Base-by-base conservation (phyloP, 495 filamentous ascomycete species). In the Pseudomonodictys pantanalensis region DNA sequence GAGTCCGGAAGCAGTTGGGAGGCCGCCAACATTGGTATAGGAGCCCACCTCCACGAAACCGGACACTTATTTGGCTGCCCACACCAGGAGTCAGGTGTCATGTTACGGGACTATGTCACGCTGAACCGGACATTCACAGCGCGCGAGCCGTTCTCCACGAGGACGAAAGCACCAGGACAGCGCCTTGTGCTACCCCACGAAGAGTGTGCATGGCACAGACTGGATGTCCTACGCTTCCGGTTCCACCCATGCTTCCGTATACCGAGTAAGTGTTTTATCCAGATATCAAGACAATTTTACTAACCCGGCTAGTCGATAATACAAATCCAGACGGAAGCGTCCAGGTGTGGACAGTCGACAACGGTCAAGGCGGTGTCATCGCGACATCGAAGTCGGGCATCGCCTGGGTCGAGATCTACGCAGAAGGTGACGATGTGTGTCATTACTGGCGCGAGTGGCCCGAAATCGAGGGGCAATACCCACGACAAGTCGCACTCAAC, bases 1-100 rank as follows among this genome's bases (percentile, higher is more conserved):
- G 88, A 95, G 42, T 83, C 84, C 22, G 90, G 90, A 11, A 95
- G 87, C 53, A 93, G 85, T 55, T 96, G 91, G 91, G 91, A 96
- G 68, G 83, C 91, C 17, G 90, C 90, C 7, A 92, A 92, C 65
- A 82, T 96, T 58, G 91, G 91, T 43, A 95, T 96, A 63, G 91
- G 92, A 8, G 91, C 91, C 24, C 91, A 96, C 74, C 73, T 97
- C 11, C 92, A 95, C 68, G 91, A 96, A 72, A 83, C 83, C 0
- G 92, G 92, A 2, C 92, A 95, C 72, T 71, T 92, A 18, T 85
- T 97, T 60, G 91, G 92, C 41, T 91, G 87, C 60, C 90, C 92
- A 7, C 90, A 93, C 69, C 90, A 89, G 66, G 90, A 91, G 57
- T 87, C 76, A 33, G 92, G 92, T 7, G 79, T 96, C 56, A 97